Conservation (phyloP, 768 basidiomycete species). For the Suillus lakei region DNA sequence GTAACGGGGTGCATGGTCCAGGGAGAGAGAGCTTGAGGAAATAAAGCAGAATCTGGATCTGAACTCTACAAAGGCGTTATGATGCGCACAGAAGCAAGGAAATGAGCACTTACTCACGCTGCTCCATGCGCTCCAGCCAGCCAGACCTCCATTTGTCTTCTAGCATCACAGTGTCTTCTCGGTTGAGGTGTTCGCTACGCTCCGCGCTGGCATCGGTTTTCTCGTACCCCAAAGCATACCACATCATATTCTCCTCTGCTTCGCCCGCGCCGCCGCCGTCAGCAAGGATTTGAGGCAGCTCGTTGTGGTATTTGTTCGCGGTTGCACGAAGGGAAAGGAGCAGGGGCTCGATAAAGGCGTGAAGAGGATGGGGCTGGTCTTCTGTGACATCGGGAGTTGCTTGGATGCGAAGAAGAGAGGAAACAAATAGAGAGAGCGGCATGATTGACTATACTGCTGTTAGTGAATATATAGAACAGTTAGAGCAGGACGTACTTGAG, state of each 20-base stretch:
- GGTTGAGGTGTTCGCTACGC: constrained; percentile 24
- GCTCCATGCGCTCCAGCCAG: constrained; percentile 72
- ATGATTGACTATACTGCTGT: constrained; percentile 62
- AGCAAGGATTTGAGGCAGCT: constrained; percentile 62
- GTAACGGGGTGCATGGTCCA: constrained; percentile 40
- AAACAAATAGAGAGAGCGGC: constrained; percentile 62
- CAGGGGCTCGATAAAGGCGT: constrained; percentile 61
- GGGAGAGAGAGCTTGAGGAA: constrained; percentile 68
- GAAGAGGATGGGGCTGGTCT: constrained; percentile 54
- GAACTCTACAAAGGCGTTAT: constrained; percentile 50
- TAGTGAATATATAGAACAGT: constrained; percentile 11
- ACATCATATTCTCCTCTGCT: constrained; percentile 76
- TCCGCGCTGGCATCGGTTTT: constrained; percentile 44
- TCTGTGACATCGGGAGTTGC: constrained; percentile 29
- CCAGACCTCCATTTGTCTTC: constrained; percentile 57
- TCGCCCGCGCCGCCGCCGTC: constrained; percentile 66
- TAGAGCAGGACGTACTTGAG: constrained; percentile 54
- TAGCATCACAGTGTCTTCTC: constrained; percentile 33
- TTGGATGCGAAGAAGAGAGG: constrained; percentile 57
- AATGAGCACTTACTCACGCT: constrained; percentile 57
- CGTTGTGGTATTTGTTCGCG: constrained; percentile 64
- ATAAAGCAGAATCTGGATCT: constrained; percentile 77
- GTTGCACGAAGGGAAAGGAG: constrained; percentile 61
- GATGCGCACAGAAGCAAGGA: not conserved
- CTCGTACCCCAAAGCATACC: constrained; percentile 72